Base-by-base conservation (phyloP, 495 filamentous ascomycete species). In the Cercophora samala region DNA sequence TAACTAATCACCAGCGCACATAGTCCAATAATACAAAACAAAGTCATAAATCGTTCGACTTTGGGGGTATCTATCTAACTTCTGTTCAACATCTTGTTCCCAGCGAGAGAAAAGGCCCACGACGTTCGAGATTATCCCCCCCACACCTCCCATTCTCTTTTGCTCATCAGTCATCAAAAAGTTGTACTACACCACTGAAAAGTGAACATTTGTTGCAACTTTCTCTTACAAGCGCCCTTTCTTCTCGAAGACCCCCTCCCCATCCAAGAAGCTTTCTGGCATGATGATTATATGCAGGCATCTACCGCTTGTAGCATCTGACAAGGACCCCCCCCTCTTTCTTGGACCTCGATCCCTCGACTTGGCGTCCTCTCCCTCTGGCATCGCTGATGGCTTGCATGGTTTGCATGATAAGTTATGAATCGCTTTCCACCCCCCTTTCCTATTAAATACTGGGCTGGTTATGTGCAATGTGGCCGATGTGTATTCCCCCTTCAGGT, bases 11-110 rank as follows among this genome's bases (percentile, higher is more conserved):
- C 26, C 37, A 46, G 11, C 37, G 2, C 11, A 46, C 37, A 46
- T 46, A 46, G 13, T 9, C 13, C 37, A 13, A 46, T 13, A 46
- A 17, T 19, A 42, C 59, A 59, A 61, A 58, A n/a, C n/a, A n/a
- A n/a, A 61, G 59, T 73, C 66, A 69, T 73, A 72, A 74, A 71
- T 76, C 72, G 69, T 69, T 71, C 56, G 73, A 70, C 66, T 68
- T 71, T 63, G 61, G 72, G 74, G 74, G 71, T 76, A 76, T 76
- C 74, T 76, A 76, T 76, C 68, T 74, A 73, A 70, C 68, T 72
- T 74, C 64, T 73, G 67, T 65, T 69, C 53, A 56, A 23, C 37
- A 46, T 46, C n/a, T 56, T 56, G n/a, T 65, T 63, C 70, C 56
- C 64, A 62, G 63, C 51, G 56, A 68, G 56, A 68, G 60, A 68